phyloP scores from a whole-genome alignment of 2,329 filamentous ascomycete species.

The Fusarium oxysporum region DNA sequence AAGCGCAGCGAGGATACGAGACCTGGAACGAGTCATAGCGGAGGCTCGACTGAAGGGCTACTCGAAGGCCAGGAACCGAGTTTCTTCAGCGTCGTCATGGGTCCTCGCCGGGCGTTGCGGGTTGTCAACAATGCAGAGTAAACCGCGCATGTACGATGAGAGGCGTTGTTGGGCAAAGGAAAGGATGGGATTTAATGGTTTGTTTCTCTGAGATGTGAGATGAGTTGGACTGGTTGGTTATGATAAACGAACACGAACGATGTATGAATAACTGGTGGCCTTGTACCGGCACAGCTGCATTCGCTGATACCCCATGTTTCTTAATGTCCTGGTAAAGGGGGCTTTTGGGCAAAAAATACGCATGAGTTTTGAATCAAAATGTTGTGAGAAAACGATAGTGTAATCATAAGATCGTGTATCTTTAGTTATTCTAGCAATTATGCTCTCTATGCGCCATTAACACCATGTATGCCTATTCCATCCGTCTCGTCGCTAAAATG shows the following conservation, averaged over 20 bases:
- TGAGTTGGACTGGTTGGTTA: slow-evolving; percentile 7
- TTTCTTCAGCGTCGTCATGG: slow-evolving; percentile 77
- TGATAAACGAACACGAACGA: slow-evolving; percentile 29
- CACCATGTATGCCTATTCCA: slow-evolving; percentile 22
- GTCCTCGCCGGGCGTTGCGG: slow-evolving; percentile 74
- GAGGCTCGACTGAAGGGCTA: slow-evolving; percentile 62
- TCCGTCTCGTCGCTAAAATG: slow-evolving; percentile 37
- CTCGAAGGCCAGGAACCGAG: slow-evolving; percentile 73
- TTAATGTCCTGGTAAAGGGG: not conserved
- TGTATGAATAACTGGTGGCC: slow-evolving; percentile 14
- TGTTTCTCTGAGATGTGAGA: not conserved
- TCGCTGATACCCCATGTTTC: slow-evolving; percentile 41
- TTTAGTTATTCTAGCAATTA: not conserved
- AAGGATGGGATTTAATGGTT: not conserved
- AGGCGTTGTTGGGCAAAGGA: slow-evolving; percentile 2
- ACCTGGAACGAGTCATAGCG: slow-evolving; percentile 43
- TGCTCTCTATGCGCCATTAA: slow-evolving; percentile 25
- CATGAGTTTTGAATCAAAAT: not conserved
- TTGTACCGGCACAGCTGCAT: slow-evolving; percentile 22
- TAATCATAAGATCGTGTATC: slow-evolving; percentile 28
- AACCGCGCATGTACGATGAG: not conserved
- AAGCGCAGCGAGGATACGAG: slow-evolving; percentile 45
- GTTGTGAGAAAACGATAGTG: not conserved
- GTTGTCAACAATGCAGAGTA: slow-evolving; percentile 69
- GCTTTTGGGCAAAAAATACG: not conserved